Percentiles rank a stretch among this genome's conserved stretches.
phyloP scores from a whole-genome alignment of 139 green algal genomes.

The Chlorella sp. region DNA sequence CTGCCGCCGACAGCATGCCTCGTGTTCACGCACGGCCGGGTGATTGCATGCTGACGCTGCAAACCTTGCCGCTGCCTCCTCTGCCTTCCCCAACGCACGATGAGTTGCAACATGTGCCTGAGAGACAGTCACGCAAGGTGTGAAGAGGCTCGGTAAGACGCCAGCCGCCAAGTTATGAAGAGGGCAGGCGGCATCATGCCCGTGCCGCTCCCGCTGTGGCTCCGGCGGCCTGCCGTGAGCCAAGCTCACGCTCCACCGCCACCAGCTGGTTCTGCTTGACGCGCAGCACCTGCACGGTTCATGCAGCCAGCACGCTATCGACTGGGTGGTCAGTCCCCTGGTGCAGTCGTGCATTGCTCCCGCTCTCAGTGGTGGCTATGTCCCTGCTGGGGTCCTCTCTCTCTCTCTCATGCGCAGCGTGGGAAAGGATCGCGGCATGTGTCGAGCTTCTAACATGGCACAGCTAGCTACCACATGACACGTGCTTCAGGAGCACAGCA shows the following conservation, averaged over 20 bases:
- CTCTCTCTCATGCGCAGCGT: too few relatives aligned
- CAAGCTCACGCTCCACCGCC: neutral
- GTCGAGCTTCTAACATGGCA: neutral
- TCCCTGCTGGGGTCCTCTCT: neutral
- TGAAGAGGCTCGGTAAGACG: neutral
- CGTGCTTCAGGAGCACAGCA: neutral
- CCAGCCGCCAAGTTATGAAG: neutral
- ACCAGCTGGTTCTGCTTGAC: slow-evolving; percentile 5
- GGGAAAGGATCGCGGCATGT: neutral
- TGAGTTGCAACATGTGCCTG: neutral
- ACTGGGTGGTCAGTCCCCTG: neutral
- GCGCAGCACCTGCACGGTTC: slow-evolving; percentile 3
- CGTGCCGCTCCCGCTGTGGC: neutral
- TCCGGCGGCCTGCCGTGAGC: neutral
- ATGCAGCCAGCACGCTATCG: neutral
- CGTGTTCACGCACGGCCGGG: neutral
- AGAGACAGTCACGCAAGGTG: neutral
- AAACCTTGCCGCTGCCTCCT: neutral
- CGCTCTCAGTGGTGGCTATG: neutral
- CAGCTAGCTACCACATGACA: too few relatives aligned
- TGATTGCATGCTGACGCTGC: neutral
- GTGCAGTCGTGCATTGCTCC: neutral
- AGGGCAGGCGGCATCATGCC: neutral
- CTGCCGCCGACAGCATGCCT: neutral
- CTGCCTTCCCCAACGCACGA: neutral